Evolutionary conservation across 129 eudicot species (phyloP).

Genomic region (Centella asiatica): DNA sequence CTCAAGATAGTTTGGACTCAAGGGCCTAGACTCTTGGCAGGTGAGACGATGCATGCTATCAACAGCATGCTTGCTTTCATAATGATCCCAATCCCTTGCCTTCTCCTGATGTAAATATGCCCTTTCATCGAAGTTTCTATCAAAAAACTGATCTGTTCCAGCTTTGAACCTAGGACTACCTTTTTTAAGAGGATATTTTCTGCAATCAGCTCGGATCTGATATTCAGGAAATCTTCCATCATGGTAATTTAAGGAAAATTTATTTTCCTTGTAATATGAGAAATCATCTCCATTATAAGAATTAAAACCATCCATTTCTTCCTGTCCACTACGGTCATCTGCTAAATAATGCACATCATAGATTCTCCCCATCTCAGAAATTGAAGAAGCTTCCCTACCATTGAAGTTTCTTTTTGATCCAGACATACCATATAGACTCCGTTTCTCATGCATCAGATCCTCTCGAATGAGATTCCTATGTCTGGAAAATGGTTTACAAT

Average conservation of each 20-base stretch:
- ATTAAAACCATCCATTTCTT: slow-evolving; percentile 23
- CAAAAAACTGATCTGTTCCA: slow-evolving; percentile 11
- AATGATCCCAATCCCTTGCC: slow-evolving; percentile 23
- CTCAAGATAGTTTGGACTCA: slow-evolving; percentile 8
- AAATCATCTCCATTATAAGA: slow-evolving; percentile 28
- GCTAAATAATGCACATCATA: slow-evolving; percentile 19
- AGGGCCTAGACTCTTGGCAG: slow-evolving; percentile 17
- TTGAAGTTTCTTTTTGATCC: slow-evolving; percentile 12
- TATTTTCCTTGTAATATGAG: slow-evolving; percentile 18
- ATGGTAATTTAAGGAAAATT: slow-evolving; percentile 13
- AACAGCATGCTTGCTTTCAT: slow-evolving; percentile 20
- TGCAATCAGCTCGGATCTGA: slow-evolving; percentile 10
- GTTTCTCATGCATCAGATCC: slow-evolving; percentile 7
- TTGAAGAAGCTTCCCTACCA: slow-evolving; percentile 19
- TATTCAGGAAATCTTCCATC: slow-evolving; percentile 21
- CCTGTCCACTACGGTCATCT: slow-evolving; percentile 14
- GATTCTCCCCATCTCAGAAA: slow-evolving; percentile 18
- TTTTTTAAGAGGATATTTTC: slow-evolving; percentile 16
- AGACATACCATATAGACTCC: slow-evolving; percentile 4
- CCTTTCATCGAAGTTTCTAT: slow-evolving; percentile 20
- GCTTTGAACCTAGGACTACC: slow-evolving; percentile 17
- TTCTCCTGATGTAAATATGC: slow-evolving; percentile 24
- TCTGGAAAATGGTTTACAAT: slow-evolving; percentile 27
- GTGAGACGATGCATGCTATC: slow-evolving; percentile 17
- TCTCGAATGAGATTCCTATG: slow-evolving; percentile 18